phyloP scores from a whole-genome alignment of 257 asterid genomes.

The Solanum boliviense region DNA sequence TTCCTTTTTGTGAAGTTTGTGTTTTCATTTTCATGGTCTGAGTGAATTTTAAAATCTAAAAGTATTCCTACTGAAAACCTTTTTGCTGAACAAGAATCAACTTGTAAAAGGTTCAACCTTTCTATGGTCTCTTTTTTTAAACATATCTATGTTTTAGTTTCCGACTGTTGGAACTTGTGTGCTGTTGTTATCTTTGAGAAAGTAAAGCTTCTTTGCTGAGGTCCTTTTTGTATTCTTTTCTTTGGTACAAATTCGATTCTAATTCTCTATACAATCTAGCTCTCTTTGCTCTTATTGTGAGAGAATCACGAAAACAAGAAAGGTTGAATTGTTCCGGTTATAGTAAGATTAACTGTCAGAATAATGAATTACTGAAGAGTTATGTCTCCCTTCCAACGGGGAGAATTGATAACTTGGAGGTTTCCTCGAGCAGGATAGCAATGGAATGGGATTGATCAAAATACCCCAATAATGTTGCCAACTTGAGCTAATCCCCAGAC shows the following conservation, averaged over 20 bases:
- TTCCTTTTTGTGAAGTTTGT: not conserved
- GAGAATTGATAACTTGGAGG: not conserved
- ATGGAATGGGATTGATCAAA: not conserved
- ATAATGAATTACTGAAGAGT: not conserved
- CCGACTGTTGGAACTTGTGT: not conserved
- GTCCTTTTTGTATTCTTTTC: not conserved
- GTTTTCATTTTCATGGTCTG: not conserved
- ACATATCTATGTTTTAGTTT: not conserved
- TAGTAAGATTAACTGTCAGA: not conserved
- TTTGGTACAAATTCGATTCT: not conserved
- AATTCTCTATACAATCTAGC: not conserved
- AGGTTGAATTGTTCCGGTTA: not conserved
- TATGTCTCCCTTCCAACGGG: not conserved
- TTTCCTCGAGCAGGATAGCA: not conserved
- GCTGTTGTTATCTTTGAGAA: not conserved
- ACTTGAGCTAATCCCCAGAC: not conserved
- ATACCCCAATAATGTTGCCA: not conserved
- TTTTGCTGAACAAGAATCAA: not conserved
- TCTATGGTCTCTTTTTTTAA: not conserved
- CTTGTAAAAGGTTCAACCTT: not conserved
- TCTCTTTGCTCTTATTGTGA: not conserved
- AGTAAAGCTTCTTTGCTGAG: not conserved
- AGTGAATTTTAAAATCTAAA: not conserved
- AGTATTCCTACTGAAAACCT: not conserved
- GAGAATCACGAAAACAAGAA: not conserved